Percentiles rank a stretch among this genome's conserved stretches.
Evolutionary conservation across 768 basidiomycete species (phyloP).

Genomic region (Lactarius hatsudake): DNA sequence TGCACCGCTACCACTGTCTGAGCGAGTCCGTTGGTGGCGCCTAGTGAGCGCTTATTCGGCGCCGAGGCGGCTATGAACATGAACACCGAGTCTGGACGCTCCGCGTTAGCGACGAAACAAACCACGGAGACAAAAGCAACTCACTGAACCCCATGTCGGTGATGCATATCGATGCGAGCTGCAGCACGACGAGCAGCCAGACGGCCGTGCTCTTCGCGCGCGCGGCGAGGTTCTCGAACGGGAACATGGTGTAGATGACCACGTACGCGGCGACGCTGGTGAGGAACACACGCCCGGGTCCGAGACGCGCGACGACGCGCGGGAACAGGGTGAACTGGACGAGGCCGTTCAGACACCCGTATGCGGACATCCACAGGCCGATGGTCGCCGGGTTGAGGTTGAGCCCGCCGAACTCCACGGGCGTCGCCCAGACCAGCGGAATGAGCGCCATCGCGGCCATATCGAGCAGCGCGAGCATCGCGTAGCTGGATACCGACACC

Average conservation of each 20-base stretch:
- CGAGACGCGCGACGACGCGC: too few species aligned
- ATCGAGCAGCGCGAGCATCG: constrained; percentile 7
- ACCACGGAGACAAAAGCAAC: background rate
- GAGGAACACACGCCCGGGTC: constrained; percentile 30
- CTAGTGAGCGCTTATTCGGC: constrained; percentile 61
- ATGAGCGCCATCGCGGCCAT: constrained; percentile 11
- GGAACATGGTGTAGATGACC: constrained; percentile 32
- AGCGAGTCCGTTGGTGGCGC: constrained; percentile 60
- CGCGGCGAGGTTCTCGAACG: constrained; percentile 24
- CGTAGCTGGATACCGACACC: constrained; percentile 7
- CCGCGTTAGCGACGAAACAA: background rate
- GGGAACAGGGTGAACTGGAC: constrained; percentile 32
- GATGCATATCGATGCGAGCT: constrained; percentile 12
- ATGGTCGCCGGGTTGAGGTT: constrained; percentile 39
- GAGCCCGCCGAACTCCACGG: constrained; percentile 43
- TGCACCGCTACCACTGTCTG: constrained; percentile 41
- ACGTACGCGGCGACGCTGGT: constrained; percentile 31
- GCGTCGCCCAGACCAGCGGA: constrained; percentile 47
- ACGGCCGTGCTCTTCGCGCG: background rate
- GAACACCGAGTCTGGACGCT: constrained; percentile 59
- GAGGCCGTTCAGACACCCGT: constrained; percentile 34
- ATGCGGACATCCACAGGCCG: constrained; percentile 36
- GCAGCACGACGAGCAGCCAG: constrained; percentile 5
- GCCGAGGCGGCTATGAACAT: constrained; percentile 65
- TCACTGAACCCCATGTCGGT: constrained; percentile 24